Conservation (phyloP, 108 stramenopile genomes). For the Nitzschia putrida region DNA sequence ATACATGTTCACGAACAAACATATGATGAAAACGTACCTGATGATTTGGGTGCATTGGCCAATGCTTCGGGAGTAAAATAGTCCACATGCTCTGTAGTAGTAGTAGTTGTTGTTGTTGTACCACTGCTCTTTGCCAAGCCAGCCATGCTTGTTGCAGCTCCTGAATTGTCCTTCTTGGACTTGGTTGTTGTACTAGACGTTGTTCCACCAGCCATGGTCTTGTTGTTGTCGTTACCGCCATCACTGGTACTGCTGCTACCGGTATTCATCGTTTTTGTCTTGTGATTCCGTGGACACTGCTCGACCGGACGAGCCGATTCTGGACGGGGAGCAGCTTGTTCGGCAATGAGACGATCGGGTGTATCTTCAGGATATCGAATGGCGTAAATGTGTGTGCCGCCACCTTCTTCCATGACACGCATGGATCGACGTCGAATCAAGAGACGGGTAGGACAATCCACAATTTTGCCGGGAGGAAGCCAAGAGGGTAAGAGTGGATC, state of each 20-base stretch:
- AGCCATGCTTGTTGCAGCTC: not conserved
- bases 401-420: slow-evolving; percentile 27
- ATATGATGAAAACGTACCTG: slow-evolving; percentile 26
- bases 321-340: slow-evolving; percentile 15
- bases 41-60: slow-evolving; percentile 22
- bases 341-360: slow-evolving; percentile 15
- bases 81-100: not conserved
- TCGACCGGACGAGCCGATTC: slow-evolving; percentile 13
- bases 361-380: slow-evolving; percentile 47
- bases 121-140: not conserved
- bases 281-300: slow-evolving; percentile 21
- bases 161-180: not conserved
- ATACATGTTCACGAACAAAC: not conserved
- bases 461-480: not conserved
- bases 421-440: slow-evolving; percentile 37
- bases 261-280: slow-evolving; percentile 6
- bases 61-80: slow-evolving; percentile 27
- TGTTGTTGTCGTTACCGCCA: not conserved
- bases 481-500: not conserved
- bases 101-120: not conserved
- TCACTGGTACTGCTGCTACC: not conserved
- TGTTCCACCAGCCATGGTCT: not conserved
- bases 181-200: not conserved
- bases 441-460: slow-evolving; percentile 34
- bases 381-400: slow-evolving; percentile 49